Conservation (phyloP, 768 basidiomycete species). For the Leucogyrophana mollusca region DNA sequence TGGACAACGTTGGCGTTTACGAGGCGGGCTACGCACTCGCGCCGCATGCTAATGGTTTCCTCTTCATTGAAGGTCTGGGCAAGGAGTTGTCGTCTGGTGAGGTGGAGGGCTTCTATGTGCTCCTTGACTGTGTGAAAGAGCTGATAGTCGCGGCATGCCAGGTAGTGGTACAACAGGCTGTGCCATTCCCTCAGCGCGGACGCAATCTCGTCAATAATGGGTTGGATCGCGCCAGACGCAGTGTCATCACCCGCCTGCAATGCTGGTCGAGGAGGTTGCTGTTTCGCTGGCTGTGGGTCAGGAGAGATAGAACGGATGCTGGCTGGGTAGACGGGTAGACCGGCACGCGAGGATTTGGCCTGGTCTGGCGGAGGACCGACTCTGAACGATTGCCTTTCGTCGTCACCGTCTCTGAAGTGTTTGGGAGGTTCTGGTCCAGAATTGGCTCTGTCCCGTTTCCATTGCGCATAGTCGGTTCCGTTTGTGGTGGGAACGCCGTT, state of each 20-base stretch:
- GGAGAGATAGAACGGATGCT: conserved; percentile 76
- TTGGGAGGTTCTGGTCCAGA: conserved; percentile 23
- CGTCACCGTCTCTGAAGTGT: conserved; percentile 28
- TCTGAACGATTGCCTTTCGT: conserved; percentile 62
- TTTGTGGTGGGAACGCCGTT: conserved; percentile 28
- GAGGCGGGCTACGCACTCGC: conserved; percentile 84
- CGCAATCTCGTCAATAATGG: conserved; percentile 96
- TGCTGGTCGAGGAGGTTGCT: conserved; percentile 87
- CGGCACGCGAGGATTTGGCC: conserved; percentile 69
- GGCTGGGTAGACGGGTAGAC: conserved; percentile 68
- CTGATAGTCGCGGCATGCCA: conserved; percentile 84
- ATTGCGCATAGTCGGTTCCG: conserved; percentile 43
- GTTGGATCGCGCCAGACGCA: conserved; percentile 74
- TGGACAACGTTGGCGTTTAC: conserved; percentile 91
- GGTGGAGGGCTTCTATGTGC: conserved; percentile 88
- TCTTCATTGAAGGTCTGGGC: conserved; percentile 85
- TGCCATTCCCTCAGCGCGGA: conserved; percentile 97
- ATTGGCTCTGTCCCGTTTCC: conserved; percentile 36
- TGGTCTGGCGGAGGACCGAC: conserved; percentile 75
- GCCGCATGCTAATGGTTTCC: conserved; percentile 77
- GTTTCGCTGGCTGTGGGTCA: conserved; percentile 65
- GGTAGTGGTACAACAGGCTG: conserved; percentile 85
- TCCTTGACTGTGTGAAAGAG: conserved; percentile 84
- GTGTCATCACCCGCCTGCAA: conserved; percentile 96
- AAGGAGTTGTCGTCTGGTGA: conserved; percentile 88